Evolutionary conservation across 129 eudicot species (phyloP).

Genomic region (Ambrosia trifida): DNA sequence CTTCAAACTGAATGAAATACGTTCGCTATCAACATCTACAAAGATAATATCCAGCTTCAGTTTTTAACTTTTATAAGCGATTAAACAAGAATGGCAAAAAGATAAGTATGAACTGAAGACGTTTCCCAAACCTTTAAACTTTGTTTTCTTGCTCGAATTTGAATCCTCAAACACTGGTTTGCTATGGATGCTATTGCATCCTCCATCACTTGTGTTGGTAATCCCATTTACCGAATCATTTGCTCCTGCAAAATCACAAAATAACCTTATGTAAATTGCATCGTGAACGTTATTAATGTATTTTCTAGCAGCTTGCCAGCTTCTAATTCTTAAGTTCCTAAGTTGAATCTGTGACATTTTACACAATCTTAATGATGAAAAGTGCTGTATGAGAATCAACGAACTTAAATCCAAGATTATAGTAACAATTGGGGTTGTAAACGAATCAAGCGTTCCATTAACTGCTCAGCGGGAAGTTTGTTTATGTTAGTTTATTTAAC

Average conservation of each 20-base stretch:
- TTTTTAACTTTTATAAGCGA: not conserved
- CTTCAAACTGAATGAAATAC: slow-evolving; percentile 37
- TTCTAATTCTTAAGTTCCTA: slow-evolving; percentile 4
- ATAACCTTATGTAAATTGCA: slow-evolving; percentile 13
- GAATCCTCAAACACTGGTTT: slow-evolving; percentile 24
- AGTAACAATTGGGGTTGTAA: not conserved
- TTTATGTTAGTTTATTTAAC: too few relatives aligned
- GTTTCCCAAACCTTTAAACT: slow-evolving; percentile 43
- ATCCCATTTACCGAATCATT: slow-evolving; percentile 36
- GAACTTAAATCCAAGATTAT: not conserved
- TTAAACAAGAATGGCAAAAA: not conserved
- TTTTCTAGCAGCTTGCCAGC: not conserved
- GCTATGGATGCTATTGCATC: not conserved
- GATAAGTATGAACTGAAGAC: not conserved
- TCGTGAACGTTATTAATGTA: not conserved
- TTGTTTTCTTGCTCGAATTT: slow-evolving; percentile 33
- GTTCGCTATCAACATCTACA: slow-evolving; percentile 14
- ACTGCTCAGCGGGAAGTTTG: too few relatives aligned
- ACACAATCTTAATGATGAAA: not conserved
- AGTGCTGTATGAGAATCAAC: not conserved
- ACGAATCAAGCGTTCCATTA: too few relatives aligned
- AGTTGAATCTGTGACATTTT: not conserved
- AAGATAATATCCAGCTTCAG: not conserved
- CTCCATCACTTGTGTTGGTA: slow-evolving; percentile 7
- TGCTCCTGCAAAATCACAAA: slow-evolving; percentile 36